Base-by-base conservation (phyloP, 495 filamentous ascomycete species). In the Pseudomonodictys pantanalensis region DNA sequence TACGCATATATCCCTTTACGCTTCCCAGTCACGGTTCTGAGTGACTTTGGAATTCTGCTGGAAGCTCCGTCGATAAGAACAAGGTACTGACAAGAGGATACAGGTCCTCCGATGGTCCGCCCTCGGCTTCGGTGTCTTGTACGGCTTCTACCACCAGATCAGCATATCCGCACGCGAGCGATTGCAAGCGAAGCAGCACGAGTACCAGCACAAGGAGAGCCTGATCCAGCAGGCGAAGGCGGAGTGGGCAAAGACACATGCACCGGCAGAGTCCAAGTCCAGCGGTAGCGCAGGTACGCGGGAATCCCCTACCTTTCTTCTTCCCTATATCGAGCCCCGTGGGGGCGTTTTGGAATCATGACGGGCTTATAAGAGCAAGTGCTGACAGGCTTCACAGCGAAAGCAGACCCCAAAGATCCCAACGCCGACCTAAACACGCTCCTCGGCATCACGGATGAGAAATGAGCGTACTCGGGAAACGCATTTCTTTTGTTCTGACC, bases 41-140 rank as follows among this genome's bases (percentile, higher is more conserved):
- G 12, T 3, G 38, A 15, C 12, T 41, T 5, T 15, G 15, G 3
- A 18, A 18, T n/a, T 12, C 38, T 53, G 2, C 11, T 7, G 35
- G 7, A 55, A 55, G 18, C 38, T 15, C 38, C 24, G 24, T 22
- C 2, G 23, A 23, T 9, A 11, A 1, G 32, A 10, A 11, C 8
- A 22, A 17, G 28, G 26, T 48, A 49, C 67, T 59, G 67, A 49
- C 51, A 15, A 4, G 39, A 59, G 62, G 24, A 42, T 62, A 54
- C 73, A 98, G 95, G 91, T 99, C 73, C 81, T 97, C 75, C 91
- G 93, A 70, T 99, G 91, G 77, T 87, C 89, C 63, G 91, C 91
- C 69, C 87, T 97, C 61, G 86, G 83, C 66, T 75, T 87, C 68
- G 93, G 93, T 74, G 76, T 96, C 69, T 81, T 95, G 72, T 97